phyloP scores from a whole-genome alignment of 192 early-diverging fungal species.

The Gigaspora rosea region DNA sequence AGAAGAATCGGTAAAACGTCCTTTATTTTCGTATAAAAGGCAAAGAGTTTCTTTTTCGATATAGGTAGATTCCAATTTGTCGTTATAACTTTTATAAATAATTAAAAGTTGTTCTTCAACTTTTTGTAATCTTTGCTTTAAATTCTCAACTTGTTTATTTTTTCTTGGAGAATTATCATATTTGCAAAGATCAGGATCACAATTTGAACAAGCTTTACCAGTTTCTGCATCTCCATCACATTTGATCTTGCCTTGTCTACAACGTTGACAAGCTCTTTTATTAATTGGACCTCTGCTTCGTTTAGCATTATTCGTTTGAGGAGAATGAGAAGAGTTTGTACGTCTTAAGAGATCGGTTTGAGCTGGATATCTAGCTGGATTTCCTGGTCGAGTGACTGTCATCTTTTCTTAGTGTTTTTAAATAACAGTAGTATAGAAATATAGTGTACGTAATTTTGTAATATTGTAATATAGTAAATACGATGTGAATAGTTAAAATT shows the following conservation, averaged over 20 bases:
- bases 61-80: neutral
- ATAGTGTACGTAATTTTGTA: too few relatives aligned
- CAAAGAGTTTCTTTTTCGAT: neutral
- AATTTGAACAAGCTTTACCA: constrained; percentile 4
- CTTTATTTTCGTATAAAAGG: neutral
- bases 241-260: constrained; percentile 6
- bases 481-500: too few relatives aligned
- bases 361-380: too few relatives aligned
- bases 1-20: neutral
- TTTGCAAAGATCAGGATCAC: constrained; percentile 10
- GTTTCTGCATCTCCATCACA: constrained; percentile 21
- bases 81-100: neutral
- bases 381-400: too few relatives aligned
- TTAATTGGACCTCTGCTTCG: constrained; percentile 23
- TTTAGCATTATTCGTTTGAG: neutral
- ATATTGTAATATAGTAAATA: too few relatives aligned
- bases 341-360: neutral
- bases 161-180: constrained; percentile 20
- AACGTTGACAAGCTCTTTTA: constrained; percentile 26
- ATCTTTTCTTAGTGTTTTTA: too few relatives aligned
- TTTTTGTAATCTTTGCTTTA: neutral
- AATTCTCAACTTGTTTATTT: constrained; percentile 21
- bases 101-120: neutral
- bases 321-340: neutral
- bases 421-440: too few relatives aligned